Conservation (phyloP, 257 asterid genomes). For the Mentha longifolia region DNA sequence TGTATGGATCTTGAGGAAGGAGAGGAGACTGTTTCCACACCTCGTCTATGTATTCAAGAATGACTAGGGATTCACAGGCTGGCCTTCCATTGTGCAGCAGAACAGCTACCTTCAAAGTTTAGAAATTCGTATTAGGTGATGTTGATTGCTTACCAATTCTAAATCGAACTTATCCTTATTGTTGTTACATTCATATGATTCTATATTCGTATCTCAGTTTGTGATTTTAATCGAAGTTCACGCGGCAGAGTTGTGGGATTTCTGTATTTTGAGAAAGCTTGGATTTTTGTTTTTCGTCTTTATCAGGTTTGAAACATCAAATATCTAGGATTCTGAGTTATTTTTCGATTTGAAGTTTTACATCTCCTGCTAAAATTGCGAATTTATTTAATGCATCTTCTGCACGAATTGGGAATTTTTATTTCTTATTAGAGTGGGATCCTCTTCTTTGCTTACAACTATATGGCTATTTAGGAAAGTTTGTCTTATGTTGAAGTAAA, state of each 20-base stretch:
- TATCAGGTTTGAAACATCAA: not conserved
- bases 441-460: constrained; percentile 8
- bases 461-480: not conserved
- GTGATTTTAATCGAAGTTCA: constrained; percentile 10
- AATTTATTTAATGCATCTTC: not conserved
- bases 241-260: constrained; percentile 3
- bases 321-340: constrained; percentile 26
- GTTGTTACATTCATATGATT: not conserved
- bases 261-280: constrained; percentile 11
- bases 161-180: not conserved
- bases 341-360: not conserved
- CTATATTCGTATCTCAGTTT: constrained; percentile 9
- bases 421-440: not conserved
- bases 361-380: too few species aligned
- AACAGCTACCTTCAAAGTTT: too few species aligned
- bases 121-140: constrained; percentile 17
- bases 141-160: constrained; percentile 5
- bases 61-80: constrained; percentile 69
- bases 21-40: constrained; percentile 67
- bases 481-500: not conserved
- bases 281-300: constrained; percentile 1
- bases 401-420: not conserved
- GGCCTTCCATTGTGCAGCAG: constrained; percentile 76
- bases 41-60: constrained; percentile 77
- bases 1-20: constrained; percentile 68